Evolutionary conservation across 2,329 filamentous ascomycete genomes (phyloP).

Genomic region (Lachnellula subtilissima): DNA sequence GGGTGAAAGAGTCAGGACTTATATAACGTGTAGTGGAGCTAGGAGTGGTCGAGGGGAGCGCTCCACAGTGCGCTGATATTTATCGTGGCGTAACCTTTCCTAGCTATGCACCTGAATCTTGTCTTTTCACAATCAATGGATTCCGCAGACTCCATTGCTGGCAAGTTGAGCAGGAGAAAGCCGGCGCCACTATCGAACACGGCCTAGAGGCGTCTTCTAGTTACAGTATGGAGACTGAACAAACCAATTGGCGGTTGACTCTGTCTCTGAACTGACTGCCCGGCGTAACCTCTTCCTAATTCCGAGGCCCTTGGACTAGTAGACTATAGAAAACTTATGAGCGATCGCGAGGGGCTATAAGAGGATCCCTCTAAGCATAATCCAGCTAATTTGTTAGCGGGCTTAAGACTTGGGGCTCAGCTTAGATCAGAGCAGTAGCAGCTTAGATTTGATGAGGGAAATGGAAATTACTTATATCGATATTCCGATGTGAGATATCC

Average conservation of each 20-base stretch:
- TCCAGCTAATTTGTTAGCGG: too few relatives aligned
- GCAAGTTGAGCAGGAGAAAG: slow-evolving; percentile 14
- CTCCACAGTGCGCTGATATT: slow-evolving; percentile 18
- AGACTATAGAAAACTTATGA: too few relatives aligned
- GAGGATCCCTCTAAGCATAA: too few relatives aligned
- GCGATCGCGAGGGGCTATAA: too few relatives aligned
- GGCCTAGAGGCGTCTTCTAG: slow-evolving; percentile 14
- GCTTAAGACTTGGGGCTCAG: too few relatives aligned
- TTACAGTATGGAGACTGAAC: slow-evolving; percentile 27
- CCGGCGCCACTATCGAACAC: slow-evolving; percentile 11
- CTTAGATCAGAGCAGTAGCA: too few relatives aligned
- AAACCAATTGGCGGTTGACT: slow-evolving; percentile 19
- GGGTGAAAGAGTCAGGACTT: slow-evolving; percentile 31
- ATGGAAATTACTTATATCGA: too few relatives aligned
- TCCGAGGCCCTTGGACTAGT: too few relatives aligned
- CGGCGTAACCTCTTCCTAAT: not conserved
- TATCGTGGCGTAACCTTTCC: slow-evolving; percentile 17
- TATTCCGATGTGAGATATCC: too few relatives aligned
- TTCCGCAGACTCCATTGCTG: slow-evolving; percentile 18
- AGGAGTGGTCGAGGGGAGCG: slow-evolving; percentile 13
- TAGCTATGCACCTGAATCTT: slow-evolving; percentile 17
- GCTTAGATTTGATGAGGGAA: too few relatives aligned
- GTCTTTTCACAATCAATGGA: slow-evolving; percentile 16
- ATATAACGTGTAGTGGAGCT: slow-evolving; percentile 25
- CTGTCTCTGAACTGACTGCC: slow-evolving; percentile 13